Base-by-base conservation (phyloP, 441 rosid species). In the Capsella rubella region DNA sequence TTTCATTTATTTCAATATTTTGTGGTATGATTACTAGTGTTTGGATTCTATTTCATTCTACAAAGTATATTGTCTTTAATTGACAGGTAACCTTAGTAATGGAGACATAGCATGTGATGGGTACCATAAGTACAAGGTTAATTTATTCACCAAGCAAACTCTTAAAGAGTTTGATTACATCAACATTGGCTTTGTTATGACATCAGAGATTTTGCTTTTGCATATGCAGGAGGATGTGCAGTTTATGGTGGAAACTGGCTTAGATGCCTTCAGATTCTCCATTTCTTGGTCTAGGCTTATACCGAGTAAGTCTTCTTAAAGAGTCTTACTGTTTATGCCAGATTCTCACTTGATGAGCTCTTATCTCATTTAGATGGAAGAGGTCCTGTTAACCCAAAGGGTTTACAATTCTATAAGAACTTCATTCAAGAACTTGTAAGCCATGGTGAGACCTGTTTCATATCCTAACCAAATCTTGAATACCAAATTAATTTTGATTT, bases 201-300 rank as follows among this genome's bases (percentile, higher is more conserved):
- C 16, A 72, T 60, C 9, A 8, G 1, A 53, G 21, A 29, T 7
- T 54, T 31, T 54, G 39, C 37, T 29, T 54, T 28, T 6, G 14
- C 14, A 9, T 61, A 64, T 61, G 64, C 73, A 89, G 91, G 90
- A 86, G 76, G 95, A 89, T 80, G 88, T 87, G 9, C 74, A 78
- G 65, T 81, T 87, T 11, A 89, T 89, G 92, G 91, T 16, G 56
- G 82, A 85, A 37, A 82, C 81, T 35, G 85, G 93, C 51, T 72
- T 89, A 60, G 88, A 82, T 46, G 88, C 97, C n/a, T 87, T 85
- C 59, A 86, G 91, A 71, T 87, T 87, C 65, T 91, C 95, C 72
- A 86, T 91, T 67, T 91, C 91, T 10, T 89, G 91, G 95, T 73
- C 93, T 8, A 85, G 95, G 63, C 87, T 91, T 45, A 86, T 91